A percentile compares a stretch with the other conserved stretches of the same genome.
Evolutionary conservation across 371 early-diverging fungal species (phyloP).

Genomic region (Mortierella sp.): DNA sequence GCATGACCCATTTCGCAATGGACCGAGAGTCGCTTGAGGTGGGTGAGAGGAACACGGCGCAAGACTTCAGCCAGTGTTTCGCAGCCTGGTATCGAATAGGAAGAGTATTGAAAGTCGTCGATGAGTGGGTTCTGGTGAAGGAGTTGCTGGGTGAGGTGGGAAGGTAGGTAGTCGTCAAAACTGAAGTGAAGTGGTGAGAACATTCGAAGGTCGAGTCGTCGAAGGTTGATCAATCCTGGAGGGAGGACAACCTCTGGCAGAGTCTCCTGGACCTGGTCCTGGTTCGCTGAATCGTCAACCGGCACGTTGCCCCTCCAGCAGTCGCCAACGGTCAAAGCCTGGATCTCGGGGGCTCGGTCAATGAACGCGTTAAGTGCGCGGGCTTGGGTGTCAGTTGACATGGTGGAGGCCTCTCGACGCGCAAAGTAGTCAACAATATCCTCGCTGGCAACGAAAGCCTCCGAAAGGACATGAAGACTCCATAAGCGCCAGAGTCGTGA

Average conservation of each 20-base stretch:
- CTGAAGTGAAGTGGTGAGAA: no score
- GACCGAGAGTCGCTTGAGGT: background rate
- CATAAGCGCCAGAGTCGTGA: background rate
- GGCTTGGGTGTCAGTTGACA: background rate
- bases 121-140: no score
- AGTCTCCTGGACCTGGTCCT: no score
- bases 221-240: no score
- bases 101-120: no score
- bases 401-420: background rate
- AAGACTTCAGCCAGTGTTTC: no score
- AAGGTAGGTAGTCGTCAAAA: no score
- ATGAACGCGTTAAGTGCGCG: background rate
- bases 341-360: background rate
- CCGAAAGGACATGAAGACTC: background rate
- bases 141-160: no score
- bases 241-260: no score
- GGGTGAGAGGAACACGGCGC: background rate
- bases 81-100: no score
- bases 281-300: no score
- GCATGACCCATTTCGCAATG: background rate
- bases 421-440: background rate
- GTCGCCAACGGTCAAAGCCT: background rate
- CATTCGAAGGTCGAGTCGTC: no score
- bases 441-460: background rate
- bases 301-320: background rate